These are phyloP conservation scores for Kwoniella europaea DNA, from an alignment of 768 basidiomycete species.

Conservation along the genomic window DNA sequence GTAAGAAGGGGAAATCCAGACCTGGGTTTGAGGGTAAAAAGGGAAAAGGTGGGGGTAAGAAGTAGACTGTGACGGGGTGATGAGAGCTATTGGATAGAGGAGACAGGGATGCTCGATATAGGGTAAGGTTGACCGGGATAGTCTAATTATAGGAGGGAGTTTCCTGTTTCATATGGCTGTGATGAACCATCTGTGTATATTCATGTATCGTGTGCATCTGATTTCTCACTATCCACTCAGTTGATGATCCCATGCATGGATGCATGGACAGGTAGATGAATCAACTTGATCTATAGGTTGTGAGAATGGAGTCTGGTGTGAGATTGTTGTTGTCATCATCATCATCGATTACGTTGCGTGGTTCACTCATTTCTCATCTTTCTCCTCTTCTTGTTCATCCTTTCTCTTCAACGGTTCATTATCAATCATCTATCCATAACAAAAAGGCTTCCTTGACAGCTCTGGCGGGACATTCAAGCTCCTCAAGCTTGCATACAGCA, in stretches of 20 bases:
- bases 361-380: neutral
- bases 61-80: conserved; percentile 7
- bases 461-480: neutral
- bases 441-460: neutral
- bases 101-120: neutral
- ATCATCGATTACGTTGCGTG: neutral
- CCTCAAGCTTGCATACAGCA: neutral
- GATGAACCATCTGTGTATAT: neutral
- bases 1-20: conserved; percentile 42
- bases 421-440: neutral
- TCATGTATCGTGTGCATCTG: conserved; percentile 12
- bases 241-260: too few relatives aligned
- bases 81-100: neutral
- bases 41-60: conserved; percentile 51
- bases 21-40: conserved; percentile 51
- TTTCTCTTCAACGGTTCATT: neutral
- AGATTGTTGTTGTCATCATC: neutral
- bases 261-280: too few relatives aligned
- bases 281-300: too few relatives aligned
- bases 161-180: neutral
- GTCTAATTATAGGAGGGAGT: neutral
- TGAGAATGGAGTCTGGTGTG: too few relatives aligned
- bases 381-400: neutral
- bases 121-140: too few relatives aligned
- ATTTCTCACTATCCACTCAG: too few relatives aligned